Percentiles rank a stretch among this genome's conserved stretches.
These are phyloP conservation scores for Hypoxylon sp. DNA, from an alignment of 2,329 filamentous ascomycete genomes.

Conservation along the genomic window DNA sequence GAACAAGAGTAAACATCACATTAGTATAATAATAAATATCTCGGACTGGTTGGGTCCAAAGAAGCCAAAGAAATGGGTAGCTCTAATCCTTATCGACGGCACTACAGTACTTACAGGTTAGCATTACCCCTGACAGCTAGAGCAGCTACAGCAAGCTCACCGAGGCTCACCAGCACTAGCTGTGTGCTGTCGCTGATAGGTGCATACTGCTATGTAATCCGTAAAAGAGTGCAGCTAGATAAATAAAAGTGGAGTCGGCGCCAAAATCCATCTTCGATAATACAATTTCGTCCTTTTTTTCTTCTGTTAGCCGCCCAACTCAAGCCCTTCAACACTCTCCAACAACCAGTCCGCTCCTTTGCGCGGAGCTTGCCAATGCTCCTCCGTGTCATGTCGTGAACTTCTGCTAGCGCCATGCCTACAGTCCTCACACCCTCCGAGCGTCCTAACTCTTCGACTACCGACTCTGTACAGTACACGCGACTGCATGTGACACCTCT, in stretches of 20 bases:
- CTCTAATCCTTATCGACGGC: neutral
- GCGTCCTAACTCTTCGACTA: slow-evolving; percentile 8
- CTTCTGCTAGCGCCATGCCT: slow-evolving; percentile 31
- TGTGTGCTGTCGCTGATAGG: no score
- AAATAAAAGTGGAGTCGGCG: slow-evolving; percentile 7
- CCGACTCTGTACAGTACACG: slow-evolving; percentile 47
- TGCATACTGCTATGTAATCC: no score
- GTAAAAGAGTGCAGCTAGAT: no score
- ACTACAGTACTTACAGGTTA: no score
- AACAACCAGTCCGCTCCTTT: no score
- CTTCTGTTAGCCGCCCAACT: slow-evolving; percentile 13
- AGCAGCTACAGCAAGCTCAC: no score
- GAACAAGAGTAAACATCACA: no score
- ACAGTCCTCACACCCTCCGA: slow-evolving; percentile 23
- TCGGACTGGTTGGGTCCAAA: no score
- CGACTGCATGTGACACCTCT: slow-evolving; percentile 91
- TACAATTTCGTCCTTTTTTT: slow-evolving; percentile 2
- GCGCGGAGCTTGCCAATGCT: slow-evolving; percentile 3
- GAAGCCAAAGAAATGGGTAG: neutral
- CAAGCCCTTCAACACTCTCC: slow-evolving; percentile 4
- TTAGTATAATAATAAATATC: no score
- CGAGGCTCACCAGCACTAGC: neutral
- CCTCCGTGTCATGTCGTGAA: slow-evolving; percentile 11
- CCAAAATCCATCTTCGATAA: neutral
- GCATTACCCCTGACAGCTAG: no score